Evolutionary conservation across 805 yeast genomes (phyloP).

Genomic region (Ogataea sp.): DNA sequence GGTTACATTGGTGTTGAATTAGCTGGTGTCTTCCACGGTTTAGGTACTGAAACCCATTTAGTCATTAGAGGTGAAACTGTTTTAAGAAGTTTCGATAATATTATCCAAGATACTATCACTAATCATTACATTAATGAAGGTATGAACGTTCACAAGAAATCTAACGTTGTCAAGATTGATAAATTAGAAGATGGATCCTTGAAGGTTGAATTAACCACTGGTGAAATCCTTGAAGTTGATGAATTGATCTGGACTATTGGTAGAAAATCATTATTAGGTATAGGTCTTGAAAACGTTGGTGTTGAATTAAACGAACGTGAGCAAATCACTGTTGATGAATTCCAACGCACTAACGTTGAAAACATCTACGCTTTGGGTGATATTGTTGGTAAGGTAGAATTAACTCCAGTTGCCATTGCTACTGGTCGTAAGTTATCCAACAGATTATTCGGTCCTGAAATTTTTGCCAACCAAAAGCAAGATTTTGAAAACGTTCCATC

Average conservation of each 20-base stretch:
- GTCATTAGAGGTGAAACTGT: conserved; percentile 89
- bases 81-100: conserved; percentile 77
- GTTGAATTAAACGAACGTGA: conserved; percentile 52
- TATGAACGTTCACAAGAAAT: conserved; percentile 64
- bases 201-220: conserved; percentile 37
- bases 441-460: conserved; percentile 79
- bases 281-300: conserved; percentile 73
- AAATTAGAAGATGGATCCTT: conserved; percentile 41
- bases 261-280: conserved; percentile 64
- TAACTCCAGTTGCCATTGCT: conserved; percentile 98
- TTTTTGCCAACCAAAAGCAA: conserved; percentile 65
- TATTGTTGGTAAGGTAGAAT: conserved; percentile 84
- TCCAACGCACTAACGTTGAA: conserved; percentile 67
- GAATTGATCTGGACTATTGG: conserved; percentile 91
- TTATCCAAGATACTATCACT: conserved; percentile 73
- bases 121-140: conserved; percentile 77
- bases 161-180: conserved; percentile 42
- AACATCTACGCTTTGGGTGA: conserved; percentile 87
- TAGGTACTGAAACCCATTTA: conserved; percentile 81
- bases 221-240: conserved; percentile 54
- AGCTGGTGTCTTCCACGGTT: conserved; percentile 86
- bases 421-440: conserved; percentile 93
- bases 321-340: conserved; percentile 77
- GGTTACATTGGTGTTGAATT: conserved; percentile 97
- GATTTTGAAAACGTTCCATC: conserved; percentile 86